Percentiles rank a stretch among this genome's conserved stretches.
Conservation (phyloP, 257 asterid genomes). For the Rhazya stricta region DNA sequence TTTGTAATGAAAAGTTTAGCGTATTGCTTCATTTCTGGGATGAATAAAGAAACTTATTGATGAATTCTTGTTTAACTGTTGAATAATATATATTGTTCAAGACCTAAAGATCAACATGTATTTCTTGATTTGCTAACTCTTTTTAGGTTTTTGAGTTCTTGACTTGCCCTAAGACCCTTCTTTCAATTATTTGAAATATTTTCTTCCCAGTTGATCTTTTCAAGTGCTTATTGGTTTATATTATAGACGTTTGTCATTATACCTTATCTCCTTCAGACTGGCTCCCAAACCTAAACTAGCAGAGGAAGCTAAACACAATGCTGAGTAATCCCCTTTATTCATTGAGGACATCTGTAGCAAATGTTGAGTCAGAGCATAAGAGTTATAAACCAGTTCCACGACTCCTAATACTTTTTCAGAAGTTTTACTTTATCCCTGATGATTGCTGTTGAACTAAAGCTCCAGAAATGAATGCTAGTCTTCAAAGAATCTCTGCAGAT, state of each 20-base stretch:
- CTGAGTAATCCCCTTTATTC: neutral
- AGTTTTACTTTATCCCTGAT: neutral
- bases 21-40: neutral
- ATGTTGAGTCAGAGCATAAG: neutral
- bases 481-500: constrained; percentile 2
- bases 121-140: neutral
- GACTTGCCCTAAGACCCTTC: neutral
- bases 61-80: neutral
- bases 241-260: neutral
- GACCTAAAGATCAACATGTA: neutral
- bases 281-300: neutral
- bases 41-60: neutral
- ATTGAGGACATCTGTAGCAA: neutral
- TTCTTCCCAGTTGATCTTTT: neutral
- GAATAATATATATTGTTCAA: neutral
- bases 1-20: neutral
- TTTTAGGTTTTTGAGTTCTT: neutral
- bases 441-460: neutral
- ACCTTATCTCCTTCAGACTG: neutral
- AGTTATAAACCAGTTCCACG: neutral
- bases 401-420: neutral
- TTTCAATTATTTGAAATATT: neutral
- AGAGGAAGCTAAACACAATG: neutral
- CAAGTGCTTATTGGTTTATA: neutral
- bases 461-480: neutral